Evolutionary conservation across 106 monocot genomes (phyloP).

Genomic region (Dendrobium officinale): DNA sequence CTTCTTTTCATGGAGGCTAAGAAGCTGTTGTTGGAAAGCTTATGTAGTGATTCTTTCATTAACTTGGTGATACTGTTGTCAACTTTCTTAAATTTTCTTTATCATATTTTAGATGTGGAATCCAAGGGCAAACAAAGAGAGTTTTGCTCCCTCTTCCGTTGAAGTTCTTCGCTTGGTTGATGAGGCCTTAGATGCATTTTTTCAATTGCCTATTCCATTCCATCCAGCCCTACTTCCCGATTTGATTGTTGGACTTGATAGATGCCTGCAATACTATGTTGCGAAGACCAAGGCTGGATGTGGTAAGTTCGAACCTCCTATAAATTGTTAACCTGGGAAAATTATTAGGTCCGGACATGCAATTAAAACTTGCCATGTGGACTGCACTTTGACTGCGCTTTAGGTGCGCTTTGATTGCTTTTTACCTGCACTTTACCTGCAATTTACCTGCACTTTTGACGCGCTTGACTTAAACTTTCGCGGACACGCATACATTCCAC

Average conservation of each 20-base stretch:
- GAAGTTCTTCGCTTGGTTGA: conserved; percentile 69
- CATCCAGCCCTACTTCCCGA: conserved; percentile 73
- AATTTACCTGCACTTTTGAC: too few species aligned
- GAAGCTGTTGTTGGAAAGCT: too few species aligned
- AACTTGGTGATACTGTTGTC: not conserved
- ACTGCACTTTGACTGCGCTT: too few species aligned
- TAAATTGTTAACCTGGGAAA: too few species aligned
- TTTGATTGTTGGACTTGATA: conserved; percentile 61
- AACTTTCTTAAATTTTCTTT: not conserved
- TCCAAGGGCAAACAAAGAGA: conserved; percentile 76
- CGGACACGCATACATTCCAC: too few species aligned
- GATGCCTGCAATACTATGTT: conserved; percentile 56
- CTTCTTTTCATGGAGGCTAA: too few species aligned
- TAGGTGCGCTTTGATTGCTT: too few species aligned
- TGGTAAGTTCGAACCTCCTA: conserved; percentile 43
- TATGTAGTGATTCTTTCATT: not conserved
- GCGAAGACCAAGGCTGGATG: conserved; percentile 73
- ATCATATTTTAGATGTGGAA: conserved; percentile 56
- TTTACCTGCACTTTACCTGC: too few species aligned
- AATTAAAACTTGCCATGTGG: too few species aligned
- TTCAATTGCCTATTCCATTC: conserved; percentile 72
- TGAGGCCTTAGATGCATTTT: conserved; percentile 84
- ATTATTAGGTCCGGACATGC: too few species aligned
- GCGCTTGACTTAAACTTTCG: too few species aligned
- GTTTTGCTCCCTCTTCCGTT: conserved; percentile 61